Conservation (phyloP, 1,139 yeast genomes). For the Protomyces gravidus region DNA sequence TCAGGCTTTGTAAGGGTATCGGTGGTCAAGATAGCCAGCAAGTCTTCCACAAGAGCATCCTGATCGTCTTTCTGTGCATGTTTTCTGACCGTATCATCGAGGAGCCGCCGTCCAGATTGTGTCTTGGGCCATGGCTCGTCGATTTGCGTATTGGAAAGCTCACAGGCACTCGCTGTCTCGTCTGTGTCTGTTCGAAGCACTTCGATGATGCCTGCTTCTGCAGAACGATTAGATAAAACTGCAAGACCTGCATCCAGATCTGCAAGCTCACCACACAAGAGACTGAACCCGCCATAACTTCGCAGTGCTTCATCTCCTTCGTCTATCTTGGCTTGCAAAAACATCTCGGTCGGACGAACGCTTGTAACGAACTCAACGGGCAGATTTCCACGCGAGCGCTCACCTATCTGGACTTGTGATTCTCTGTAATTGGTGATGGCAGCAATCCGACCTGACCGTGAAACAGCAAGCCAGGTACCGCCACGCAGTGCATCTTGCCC, state of each 20-base stretch:
- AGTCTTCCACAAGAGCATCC: conserved; percentile 48
- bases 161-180: conserved; percentile 43
- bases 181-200: neutral
- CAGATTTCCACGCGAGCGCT: conserved; percentile 62
- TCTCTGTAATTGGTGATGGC: conserved; percentile 67
- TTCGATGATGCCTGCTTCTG: neutral
- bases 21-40: conserved; percentile 54
- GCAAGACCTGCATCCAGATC: conserved; percentile 35
- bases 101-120: conserved; percentile 47
- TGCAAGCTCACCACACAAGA: conserved; percentile 62
- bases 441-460: conserved; percentile 59
- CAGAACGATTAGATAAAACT: conserved; percentile 40
- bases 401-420: conserved; percentile 43
- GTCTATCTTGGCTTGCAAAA: conserved; percentile 38
- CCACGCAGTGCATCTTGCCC: conserved; percentile 77
- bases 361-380: conserved; percentile 57
- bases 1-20: conserved; percentile 42
- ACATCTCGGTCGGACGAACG: conserved; percentile 47
- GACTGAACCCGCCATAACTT: conserved; percentile 70
- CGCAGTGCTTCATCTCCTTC: conserved; percentile 38
- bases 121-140: conserved; percentile 74
- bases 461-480: conserved; percentile 91
- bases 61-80: conserved; percentile 39
- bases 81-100: conserved; percentile 45
- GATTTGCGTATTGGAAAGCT: conserved; percentile 61